phyloP scores from a whole-genome alignment of 257 asterid species.

The Nicotiana obtusifolia region DNA sequence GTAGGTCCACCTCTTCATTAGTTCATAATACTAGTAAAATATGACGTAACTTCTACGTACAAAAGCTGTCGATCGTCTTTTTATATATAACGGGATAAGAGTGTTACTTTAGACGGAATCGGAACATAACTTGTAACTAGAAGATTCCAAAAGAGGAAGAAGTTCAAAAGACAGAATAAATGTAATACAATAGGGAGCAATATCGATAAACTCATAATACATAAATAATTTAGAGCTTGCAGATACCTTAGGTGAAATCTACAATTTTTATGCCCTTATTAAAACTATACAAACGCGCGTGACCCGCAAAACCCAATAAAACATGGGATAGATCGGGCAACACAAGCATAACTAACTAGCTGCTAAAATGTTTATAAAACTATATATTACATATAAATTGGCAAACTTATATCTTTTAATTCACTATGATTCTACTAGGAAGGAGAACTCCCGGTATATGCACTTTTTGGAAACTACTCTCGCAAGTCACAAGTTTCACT shows the following conservation, averaged over 20 bases:
- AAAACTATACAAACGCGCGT: background rate
- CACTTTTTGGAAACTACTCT: conserved; percentile 21
- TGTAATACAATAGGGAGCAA: background rate
- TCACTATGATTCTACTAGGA: conserved; percentile 45
- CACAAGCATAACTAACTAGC: conserved; percentile 1
- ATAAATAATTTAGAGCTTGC: background rate
- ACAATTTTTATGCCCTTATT: conserved; percentile 1
- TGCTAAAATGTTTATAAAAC: conserved; percentile 11
- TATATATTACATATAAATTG: conserved; percentile 15
- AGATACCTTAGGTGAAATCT: background rate
- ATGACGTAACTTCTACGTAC: no score
- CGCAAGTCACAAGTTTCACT: conserved; percentile 40
- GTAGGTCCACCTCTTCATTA: no score
- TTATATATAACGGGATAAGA: no score
- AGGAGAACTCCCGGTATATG: conserved; percentile 34
- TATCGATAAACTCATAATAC: background rate
- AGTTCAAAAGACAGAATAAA: no score
- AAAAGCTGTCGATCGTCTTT: no score
- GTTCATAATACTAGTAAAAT: no score
- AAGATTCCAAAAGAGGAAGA: no score
- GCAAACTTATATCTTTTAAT: conserved; percentile 20
- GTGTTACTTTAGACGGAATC: no score
- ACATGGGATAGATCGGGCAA: conserved; percentile 7
- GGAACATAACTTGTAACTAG: no score
- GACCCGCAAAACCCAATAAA: background rate